Conservation (phyloP, 2,329 filamentous ascomycete species). For the Alternaria consortialis region DNA sequence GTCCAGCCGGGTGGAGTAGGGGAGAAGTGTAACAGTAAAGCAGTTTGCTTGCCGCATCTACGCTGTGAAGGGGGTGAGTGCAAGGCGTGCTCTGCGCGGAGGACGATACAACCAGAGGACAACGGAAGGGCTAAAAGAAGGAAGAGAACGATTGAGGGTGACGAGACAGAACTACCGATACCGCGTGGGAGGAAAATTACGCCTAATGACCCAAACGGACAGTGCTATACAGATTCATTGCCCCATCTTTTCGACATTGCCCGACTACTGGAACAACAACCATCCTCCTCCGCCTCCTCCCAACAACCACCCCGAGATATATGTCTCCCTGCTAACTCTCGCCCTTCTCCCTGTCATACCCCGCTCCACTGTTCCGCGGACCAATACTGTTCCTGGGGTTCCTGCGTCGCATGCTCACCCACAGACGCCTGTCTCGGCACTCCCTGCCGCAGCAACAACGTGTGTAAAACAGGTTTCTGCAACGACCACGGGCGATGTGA, state of each 20-base stretch:
- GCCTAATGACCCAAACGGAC: constrained; percentile 23
- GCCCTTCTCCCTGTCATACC: constrained; percentile 36
- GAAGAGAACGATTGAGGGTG: constrained; percentile 9
- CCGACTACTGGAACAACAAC: neutral
- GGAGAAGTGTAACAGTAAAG: constrained; percentile 39
- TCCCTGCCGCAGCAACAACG: constrained; percentile 36
- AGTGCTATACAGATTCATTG: constrained; percentile 31
- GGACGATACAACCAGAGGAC: constrained; percentile 20
- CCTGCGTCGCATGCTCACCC: constrained; percentile 32
- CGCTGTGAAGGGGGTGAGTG: constrained; percentile 33
- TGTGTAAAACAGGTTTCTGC: constrained; percentile 47
- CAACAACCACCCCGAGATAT: neutral
- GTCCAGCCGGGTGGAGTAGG: constrained; percentile 40
- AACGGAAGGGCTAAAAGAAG: neutral
- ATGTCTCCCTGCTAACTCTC: constrained; percentile 13
- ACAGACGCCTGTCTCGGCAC: constrained; percentile 36
- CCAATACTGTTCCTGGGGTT: constrained; percentile 42
- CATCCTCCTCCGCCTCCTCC: neutral
- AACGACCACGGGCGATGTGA: constrained; percentile 43
- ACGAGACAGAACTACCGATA: neutral
- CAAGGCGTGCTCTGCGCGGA: constrained; percentile 27
- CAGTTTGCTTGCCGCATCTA: constrained; percentile 39
- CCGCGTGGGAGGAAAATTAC: neutral
- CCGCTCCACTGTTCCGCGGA: constrained; percentile 36
- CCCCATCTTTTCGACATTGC: constrained; percentile 16